A percentile compares a stretch with the other conserved stretches of the same genome.
phyloP scores from a whole-genome alignment of 1,139 yeast genomes.

The Suzukiozyma palmioleophila region DNA sequence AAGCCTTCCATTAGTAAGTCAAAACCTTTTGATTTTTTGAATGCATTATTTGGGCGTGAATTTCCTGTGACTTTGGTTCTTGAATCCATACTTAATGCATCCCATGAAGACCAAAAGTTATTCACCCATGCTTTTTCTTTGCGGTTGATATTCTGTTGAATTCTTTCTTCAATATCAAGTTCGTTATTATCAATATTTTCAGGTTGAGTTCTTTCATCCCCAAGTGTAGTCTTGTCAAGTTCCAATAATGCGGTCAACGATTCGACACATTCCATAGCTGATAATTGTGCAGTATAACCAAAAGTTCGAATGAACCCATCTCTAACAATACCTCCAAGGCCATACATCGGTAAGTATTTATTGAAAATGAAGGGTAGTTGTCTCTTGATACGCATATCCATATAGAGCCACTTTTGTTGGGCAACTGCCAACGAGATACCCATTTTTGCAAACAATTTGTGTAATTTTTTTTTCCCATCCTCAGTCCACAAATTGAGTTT shows the following conservation, averaged over 20 bases:
- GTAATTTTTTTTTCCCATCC: slow-evolving; percentile 81
- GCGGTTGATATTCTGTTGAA: slow-evolving; percentile 40
- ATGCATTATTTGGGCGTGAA: slow-evolving; percentile 12
- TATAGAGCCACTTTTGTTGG: slow-evolving; percentile 88
- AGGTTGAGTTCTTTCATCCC: slow-evolving; percentile 8
- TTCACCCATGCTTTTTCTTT: slow-evolving; percentile 75
- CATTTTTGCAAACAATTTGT: slow-evolving; percentile 93
- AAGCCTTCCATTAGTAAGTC: slow-evolving; percentile 68
- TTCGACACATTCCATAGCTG: slow-evolving; percentile 94
- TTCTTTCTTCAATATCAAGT: slow-evolving; percentile 28
- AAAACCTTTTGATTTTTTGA: slow-evolving; percentile 41
- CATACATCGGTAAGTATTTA: slow-evolving; percentile 69
- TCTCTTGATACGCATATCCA: slow-evolving; percentile 76
- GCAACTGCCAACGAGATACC: slow-evolving; percentile 88
- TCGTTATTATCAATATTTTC: slow-evolving; percentile 18
- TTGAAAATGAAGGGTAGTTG: slow-evolving; percentile 66
- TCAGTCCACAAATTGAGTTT: slow-evolving; percentile 87
- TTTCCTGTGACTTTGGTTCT: slow-evolving; percentile 11
- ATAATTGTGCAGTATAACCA: slow-evolving; percentile 82
- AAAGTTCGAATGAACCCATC: slow-evolving; percentile 84
- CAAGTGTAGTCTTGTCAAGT: slow-evolving; percentile 42
- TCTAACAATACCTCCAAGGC: slow-evolving; percentile 75
- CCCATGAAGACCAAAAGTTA: slow-evolving; percentile 96
- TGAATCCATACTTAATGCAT: slow-evolving; percentile 56
- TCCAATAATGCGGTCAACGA: slow-evolving; percentile 82